phyloP scores from a whole-genome alignment of 805 yeast species.

The Wickerhamia fluorescens region DNA sequence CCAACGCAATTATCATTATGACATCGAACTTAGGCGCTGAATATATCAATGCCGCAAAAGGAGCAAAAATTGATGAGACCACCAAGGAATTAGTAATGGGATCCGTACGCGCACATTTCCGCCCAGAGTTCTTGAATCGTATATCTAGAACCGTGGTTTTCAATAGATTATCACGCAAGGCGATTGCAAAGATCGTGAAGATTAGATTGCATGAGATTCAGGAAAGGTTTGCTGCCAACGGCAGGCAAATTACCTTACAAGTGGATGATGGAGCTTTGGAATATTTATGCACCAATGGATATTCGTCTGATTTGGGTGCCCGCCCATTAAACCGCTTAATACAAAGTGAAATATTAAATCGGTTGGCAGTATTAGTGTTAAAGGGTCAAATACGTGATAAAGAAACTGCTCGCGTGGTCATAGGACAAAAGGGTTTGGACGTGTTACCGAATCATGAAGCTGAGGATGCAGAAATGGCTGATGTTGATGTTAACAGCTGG shows the following conservation, averaged over 20 bases:
- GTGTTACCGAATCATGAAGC: conserved; percentile 83
- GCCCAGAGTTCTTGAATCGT: conserved; percentile 97
- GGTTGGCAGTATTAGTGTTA: conserved; percentile 79
- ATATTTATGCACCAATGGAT: conserved; percentile 79
- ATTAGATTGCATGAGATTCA: conserved; percentile 82
- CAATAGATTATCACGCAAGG: conserved; percentile 85
- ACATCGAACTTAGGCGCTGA: conserved; percentile 97
- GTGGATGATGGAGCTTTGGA: conserved; percentile 74
- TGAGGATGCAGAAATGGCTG: conserved; percentile 43
- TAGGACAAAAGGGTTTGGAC: conserved; percentile 57
- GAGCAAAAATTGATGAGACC: conserved; percentile 56
- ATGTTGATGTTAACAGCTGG: conserved; percentile 54
- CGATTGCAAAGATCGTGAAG: conserved; percentile 85
- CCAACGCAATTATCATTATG: conserved; percentile 90
- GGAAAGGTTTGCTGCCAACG: conserved; percentile 75
- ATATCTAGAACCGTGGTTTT: conserved; percentile 89
- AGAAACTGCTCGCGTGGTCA: conserved; percentile 67
- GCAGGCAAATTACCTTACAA: conserved; percentile 65
- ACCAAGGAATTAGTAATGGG: conserved; percentile 77
- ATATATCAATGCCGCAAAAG: conserved; percentile 61
- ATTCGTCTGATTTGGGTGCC: conserved; percentile 92
- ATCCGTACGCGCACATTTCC: conserved; percentile 80
- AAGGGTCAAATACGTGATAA: conserved; percentile 84
- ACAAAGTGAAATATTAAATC: conserved; percentile 81
- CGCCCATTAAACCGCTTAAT: conserved; percentile 92